Percentiles rank a stretch among this genome's conserved stretches.
These are phyloP conservation scores for Coniochaeta sp. DNA, from an alignment of 2,329 filamentous ascomycete species.

Conservation along the genomic window DNA sequence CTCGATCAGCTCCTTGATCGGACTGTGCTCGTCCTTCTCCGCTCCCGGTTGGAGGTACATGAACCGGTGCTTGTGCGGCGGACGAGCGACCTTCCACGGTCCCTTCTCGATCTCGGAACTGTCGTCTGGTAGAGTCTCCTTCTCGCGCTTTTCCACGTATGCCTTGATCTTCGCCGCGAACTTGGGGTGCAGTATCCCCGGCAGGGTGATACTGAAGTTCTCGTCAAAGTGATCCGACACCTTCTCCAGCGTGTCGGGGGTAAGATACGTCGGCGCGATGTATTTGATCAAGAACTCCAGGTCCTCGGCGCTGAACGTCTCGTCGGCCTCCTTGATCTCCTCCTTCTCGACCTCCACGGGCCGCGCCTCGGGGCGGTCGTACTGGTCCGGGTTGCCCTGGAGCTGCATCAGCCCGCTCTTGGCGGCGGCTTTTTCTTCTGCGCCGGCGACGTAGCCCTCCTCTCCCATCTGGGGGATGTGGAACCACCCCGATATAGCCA, in stretches of 20 bases:
- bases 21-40: constrained; percentile 38
- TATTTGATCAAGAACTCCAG: constrained; percentile 87
- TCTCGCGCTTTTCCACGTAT: constrained; percentile 63
- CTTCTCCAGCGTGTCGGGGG: constrained; percentile 81
- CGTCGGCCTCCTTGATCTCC: constrained; percentile 41
- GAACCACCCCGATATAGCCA: constrained; percentile 99
- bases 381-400: constrained; percentile 83
- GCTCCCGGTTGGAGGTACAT: constrained; percentile 63
- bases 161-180: constrained; percentile 66
- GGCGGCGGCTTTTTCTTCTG: constrained; percentile 81
- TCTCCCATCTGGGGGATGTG: constrained; percentile 95
- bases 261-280: constrained; percentile 83
- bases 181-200: constrained; percentile 69
- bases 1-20: constrained; percentile 73
- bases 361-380: constrained; percentile 68
- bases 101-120: constrained; percentile 52
- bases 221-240: constrained; percentile 74
- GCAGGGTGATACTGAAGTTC: constrained; percentile 75
- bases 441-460: constrained; percentile 79
- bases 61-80: constrained; percentile 93
- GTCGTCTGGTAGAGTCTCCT: constrained; percentile 33
- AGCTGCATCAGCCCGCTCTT: constrained; percentile 90
- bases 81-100: constrained; percentile 69
- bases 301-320: constrained; percentile 63
- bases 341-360: constrained; percentile 39